phyloP scores from a whole-genome alignment of 2,329 filamentous ascomycete genomes.

The Aspergillus neoniger region DNA sequence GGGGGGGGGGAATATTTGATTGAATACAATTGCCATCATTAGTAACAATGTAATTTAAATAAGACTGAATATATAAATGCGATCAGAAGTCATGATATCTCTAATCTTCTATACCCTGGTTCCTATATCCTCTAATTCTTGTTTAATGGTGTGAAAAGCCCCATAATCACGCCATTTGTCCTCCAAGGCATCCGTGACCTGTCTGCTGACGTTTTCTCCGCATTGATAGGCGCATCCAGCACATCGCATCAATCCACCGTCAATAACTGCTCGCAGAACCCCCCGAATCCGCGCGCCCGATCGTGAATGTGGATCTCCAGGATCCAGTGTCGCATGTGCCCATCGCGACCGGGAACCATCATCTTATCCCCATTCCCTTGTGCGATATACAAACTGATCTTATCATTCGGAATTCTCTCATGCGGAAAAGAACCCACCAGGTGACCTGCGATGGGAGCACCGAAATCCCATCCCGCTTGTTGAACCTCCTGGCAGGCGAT shows the following conservation, averaged over 20 bases:
- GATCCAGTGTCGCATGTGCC: slow-evolving; percentile 53
- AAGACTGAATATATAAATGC: no score
- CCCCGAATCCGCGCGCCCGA: slow-evolving; percentile 40
- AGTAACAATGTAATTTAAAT: no score
- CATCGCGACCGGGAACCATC: slow-evolving; percentile 42
- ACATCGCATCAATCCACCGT: slow-evolving; percentile 22
- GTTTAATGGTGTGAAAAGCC: no score
- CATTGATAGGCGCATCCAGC: neutral
- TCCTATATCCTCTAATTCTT: no score
- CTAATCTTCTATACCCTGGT: no score
- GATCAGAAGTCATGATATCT: no score
- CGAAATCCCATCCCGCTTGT: slow-evolving; percentile 49
- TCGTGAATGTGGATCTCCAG: slow-evolving; percentile 53
- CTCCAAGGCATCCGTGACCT: no score
- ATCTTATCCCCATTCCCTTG: slow-evolving; percentile 49
- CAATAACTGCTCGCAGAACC: slow-evolving; percentile 46
- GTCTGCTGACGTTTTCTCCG: no score
- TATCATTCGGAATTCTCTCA: slow-evolving; percentile 54
- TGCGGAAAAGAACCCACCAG: slow-evolving; percentile 56
- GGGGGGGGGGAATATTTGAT: no score
- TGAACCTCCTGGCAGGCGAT: slow-evolving; percentile 44
- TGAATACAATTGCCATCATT: no score
- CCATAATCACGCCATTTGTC: no score
- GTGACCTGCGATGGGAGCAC: slow-evolving; percentile 51
- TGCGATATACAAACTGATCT: slow-evolving; percentile 49